Evolutionary conservation across 805 yeast genomes (phyloP).

Genomic region (Spathaspora hagerdaliae): DNA sequence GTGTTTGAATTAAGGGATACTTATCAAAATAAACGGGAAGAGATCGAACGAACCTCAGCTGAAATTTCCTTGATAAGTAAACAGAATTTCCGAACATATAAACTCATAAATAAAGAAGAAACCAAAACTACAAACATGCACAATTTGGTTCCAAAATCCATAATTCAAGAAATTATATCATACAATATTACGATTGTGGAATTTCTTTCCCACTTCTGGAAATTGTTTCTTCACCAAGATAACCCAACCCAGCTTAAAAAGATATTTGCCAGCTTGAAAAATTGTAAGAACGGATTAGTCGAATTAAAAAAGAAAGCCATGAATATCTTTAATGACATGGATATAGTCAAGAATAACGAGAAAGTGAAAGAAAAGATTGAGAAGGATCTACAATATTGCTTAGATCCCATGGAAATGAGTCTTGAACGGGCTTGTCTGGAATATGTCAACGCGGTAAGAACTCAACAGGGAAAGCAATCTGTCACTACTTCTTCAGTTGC

Average conservation of each 20-base stretch:
- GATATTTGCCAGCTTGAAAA: conserved; percentile 32
- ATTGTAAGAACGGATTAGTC: conserved; percentile 25
- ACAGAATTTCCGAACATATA: conserved; percentile 31
- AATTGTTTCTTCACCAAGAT: conserved; percentile 29
- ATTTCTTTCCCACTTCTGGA: conserved; percentile 43
- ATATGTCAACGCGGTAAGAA: conserved; percentile 26
- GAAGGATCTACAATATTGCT: conserved; percentile 29
- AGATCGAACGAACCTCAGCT: conserved; percentile 27
- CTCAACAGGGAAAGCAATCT: neutral
- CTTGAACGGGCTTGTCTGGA: conserved; percentile 32
- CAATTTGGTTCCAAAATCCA: conserved; percentile 20
- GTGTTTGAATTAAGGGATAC: conserved; percentile 22
- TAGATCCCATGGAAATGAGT: conserved; percentile 28
- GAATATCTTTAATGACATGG: conserved; percentile 19
- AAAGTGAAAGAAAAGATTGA: conserved; percentile 29
- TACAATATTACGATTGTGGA: conserved; percentile 39
- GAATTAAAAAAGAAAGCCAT: conserved; percentile 22
- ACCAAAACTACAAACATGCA: neutral
- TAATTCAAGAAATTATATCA: conserved; percentile 30
- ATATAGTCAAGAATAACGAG: conserved; percentile 21
- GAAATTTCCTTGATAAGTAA: conserved; percentile 29
- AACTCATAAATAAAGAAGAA: conserved; percentile 11
- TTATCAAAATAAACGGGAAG: conserved; percentile 20
- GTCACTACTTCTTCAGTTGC: too few relatives aligned
- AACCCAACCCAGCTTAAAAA: conserved; percentile 36